Conservation (phyloP, 306 rosid species). For the Geum urbanum region DNA sequence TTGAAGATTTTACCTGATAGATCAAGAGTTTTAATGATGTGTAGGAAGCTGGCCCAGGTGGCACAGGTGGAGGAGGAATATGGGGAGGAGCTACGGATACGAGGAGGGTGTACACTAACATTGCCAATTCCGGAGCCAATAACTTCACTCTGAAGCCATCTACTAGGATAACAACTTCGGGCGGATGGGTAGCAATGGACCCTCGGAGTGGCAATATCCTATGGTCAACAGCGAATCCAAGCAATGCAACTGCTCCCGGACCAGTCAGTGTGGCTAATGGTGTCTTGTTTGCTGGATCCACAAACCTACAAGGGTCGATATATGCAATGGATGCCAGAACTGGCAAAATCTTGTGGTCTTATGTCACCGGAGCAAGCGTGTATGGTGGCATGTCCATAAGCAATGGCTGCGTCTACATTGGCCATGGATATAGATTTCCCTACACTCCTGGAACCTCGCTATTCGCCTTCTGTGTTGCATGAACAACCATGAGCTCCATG, state of each 20-base stretch:
- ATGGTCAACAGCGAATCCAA: constrained; percentile 46
- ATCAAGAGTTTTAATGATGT: too few species aligned
- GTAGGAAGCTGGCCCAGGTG: constrained; percentile 59
- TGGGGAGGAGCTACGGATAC: constrained; percentile 63
- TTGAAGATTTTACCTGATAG: too few species aligned
- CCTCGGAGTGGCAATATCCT: constrained; percentile 37
- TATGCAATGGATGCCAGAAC: constrained; percentile 35
- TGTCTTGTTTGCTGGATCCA: constrained; percentile 44
- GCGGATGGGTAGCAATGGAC: constrained; percentile 61
- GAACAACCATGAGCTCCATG: neutral
- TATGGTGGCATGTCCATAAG: constrained; percentile 59
- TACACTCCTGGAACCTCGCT: constrained; percentile 23
- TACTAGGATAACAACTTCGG: constrained; percentile 22
- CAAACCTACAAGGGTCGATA: constrained; percentile 29
- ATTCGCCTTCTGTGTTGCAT: constrained; percentile 17
- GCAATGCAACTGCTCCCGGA: constrained; percentile 22
- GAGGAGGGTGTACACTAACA: constrained; percentile 48
- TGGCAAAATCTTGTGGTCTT: constrained; percentile 44
- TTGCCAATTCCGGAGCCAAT: constrained; percentile 24
- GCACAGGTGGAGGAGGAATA: constrained; percentile 34
- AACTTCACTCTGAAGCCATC: constrained; percentile 49
- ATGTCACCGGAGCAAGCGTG: constrained; percentile 30
- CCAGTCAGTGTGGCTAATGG: constrained; percentile 57
- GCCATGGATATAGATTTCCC: constrained; percentile 44
- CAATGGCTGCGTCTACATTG: constrained; percentile 52